Evolutionary conservation across 495 filamentous ascomycete species (phyloP), one percentile per base, ranked within the genome.

Genomic region (Aspergillus carlsbadensis): DNA sequence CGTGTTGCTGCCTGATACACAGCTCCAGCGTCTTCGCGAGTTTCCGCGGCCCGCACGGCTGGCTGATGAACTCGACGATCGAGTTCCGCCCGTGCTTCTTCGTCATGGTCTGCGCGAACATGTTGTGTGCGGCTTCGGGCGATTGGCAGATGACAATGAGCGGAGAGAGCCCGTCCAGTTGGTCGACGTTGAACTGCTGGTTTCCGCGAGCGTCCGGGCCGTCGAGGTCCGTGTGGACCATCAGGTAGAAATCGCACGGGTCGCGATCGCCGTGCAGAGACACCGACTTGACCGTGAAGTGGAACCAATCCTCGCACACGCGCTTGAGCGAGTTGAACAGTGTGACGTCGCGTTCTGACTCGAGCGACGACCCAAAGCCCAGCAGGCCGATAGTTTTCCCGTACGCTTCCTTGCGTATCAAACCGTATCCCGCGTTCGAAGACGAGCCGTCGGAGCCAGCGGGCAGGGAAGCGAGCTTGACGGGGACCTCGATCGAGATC

Each of bases 401-500:
- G 15, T 59, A 20, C 6, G 59, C 60, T 15, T 54, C 24, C 8
- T 21, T 40, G 10, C 42, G 51, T 3, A 62, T 2, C 4, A 52
- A 29, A 10, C 17, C 11, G 33, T 62, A 61, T 31, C 35, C 10
- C 17, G 63, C 31, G n/a, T 21, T 40, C 20, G 26, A 35, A 7
- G 45, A 24, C 20, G 46, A 49, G 11, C 18, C 46, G 8, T 49
- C 46, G 7, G 22, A 22, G 11, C 1, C 10, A 14, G n/a, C 15
- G 6, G 31, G 17, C 2, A 22, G 10, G 2, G 26, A 20, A 6
- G 33, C 17, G 22, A 14, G 20, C 2, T 10, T 21, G 18, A 49
- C 14, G 1, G 46, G 46, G 5, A 79, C 63, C 11, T 64, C 62
- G 1, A 87, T 80, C 0, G 73, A 76, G 6, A 84, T 70, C 36